A percentile compares a stretch with the other conserved stretches of the same genome.
These are phyloP conservation scores for Fusarium sublunatum DNA, from an alignment of 2,329 filamentous ascomycete genomes.

Conservation along the genomic window DNA sequence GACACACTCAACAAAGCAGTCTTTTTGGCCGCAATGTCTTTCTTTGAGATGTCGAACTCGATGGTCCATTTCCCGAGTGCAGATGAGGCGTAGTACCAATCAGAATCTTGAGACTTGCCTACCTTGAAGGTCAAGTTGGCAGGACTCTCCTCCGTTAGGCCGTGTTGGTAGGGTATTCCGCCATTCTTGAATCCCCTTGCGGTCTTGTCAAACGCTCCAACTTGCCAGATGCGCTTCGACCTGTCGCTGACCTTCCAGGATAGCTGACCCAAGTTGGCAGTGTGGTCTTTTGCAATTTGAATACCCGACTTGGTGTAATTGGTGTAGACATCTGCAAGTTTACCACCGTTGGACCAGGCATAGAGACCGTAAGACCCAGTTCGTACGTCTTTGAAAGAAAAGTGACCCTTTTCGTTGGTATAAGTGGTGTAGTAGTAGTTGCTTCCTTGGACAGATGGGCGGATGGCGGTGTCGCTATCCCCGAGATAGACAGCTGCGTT, in stretches of 20 bases:
- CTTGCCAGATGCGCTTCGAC: slow-evolving; percentile 22
- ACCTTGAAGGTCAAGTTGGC: slow-evolving; percentile 22
- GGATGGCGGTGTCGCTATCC: slow-evolving; percentile 8
- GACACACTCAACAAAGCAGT: slow-evolving; percentile 16
- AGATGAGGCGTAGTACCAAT: slow-evolving; percentile 28
- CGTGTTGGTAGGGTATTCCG: slow-evolving; percentile 22
- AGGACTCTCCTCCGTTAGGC: slow-evolving; percentile 20
- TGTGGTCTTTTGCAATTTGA: slow-evolving; percentile 19
- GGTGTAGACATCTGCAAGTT: slow-evolving; percentile 26
- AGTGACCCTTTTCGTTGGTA: slow-evolving; percentile 24
- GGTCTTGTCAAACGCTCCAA: slow-evolving; percentile 28
- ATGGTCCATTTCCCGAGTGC: slow-evolving; percentile 22
- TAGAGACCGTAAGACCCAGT: slow-evolving; percentile 20
- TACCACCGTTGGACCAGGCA: slow-evolving; percentile 21
- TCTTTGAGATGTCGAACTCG: slow-evolving; percentile 18
- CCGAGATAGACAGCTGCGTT: slow-evolving; percentile 22
- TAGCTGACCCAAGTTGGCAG: slow-evolving; percentile 12
- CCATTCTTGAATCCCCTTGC: slow-evolving; percentile 27
- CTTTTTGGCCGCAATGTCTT: slow-evolving; percentile 16
- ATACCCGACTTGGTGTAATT: slow-evolving; percentile 23
- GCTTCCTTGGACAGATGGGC: slow-evolving; percentile 38
- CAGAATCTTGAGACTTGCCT: slow-evolving; percentile 19
- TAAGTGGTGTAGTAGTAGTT: slow-evolving; percentile 27
- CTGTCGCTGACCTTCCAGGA: slow-evolving; percentile 13
- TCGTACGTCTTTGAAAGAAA: slow-evolving; percentile 17